phyloP scores from a whole-genome alignment of 805 yeast species.

The Saccharomyces paradoxus region DNA sequence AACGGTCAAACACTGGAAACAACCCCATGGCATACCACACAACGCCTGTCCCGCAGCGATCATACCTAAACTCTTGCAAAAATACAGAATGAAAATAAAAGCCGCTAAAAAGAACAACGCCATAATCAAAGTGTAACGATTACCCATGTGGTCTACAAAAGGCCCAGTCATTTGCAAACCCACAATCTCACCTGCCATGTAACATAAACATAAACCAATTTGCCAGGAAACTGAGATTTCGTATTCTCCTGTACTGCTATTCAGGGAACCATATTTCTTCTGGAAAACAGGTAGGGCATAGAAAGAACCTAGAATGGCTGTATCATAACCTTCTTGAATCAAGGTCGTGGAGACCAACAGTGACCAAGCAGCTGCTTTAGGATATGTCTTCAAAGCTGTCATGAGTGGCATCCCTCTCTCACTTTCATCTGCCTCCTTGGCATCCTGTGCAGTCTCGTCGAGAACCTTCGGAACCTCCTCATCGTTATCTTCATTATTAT shows the following conservation, averaged over 20 bases:
- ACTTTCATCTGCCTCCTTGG: conserved; percentile 14
- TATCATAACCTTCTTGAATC: conserved; percentile 45
- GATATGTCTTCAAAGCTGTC: conserved; percentile 36
- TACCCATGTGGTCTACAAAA: conserved; percentile 40
- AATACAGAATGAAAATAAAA: conserved; percentile 42
- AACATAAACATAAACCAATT: conserved; percentile 26
- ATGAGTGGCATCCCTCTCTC: conserved; percentile 25
- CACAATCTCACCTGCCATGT: conserved; percentile 35
- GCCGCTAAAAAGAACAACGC: conserved; percentile 28
- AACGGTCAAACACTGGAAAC: conserved; percentile 44
- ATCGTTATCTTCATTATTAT: conserved; percentile 1
- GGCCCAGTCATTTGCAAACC: conserved; percentile 41
- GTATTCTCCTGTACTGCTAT: conserved; percentile 20
- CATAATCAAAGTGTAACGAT: conserved; percentile 33
- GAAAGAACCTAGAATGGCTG: conserved; percentile 35
- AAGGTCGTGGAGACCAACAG: conserved; percentile 36
- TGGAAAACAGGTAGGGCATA: conserved; percentile 41
- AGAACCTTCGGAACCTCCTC: neutral
- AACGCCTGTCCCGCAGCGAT: conserved; percentile 38
- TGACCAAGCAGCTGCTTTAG: conserved; percentile 44
- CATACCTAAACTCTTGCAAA: conserved; percentile 35
- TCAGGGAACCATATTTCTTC: conserved; percentile 33
- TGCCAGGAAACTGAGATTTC: conserved; percentile 38
- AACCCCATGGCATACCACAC: conserved; percentile 47
- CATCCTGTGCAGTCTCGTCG: conserved; percentile 8